Evolutionary conservation across 2,329 filamentous ascomycete species (phyloP), one percentile per base, ranked within the genome.

Genomic region (Chrysoporthe cubensis): DNA sequence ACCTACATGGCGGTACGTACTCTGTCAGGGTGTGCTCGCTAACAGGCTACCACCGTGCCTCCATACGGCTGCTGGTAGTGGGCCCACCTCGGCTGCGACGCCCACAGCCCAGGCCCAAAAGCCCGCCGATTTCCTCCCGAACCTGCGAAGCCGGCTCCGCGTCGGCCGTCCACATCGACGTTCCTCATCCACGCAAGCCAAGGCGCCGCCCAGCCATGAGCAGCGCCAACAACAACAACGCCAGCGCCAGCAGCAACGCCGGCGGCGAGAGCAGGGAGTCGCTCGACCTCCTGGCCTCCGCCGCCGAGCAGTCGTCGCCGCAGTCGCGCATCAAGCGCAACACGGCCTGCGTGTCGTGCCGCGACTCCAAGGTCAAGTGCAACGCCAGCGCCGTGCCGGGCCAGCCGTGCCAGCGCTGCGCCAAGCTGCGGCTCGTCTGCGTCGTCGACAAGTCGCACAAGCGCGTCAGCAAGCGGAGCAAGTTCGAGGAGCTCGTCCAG

Each of bases 401-500:
- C 62, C 76, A 81, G 71, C 78, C 80, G 40, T 84, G 82, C 65
- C 79, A 81, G 68, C 78, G 82, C 59, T 84, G 82, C 69, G 74
- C 78, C 67, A 84, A 83, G 75, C 74, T 83, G 34, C 74, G 79
- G 50, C 74, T 82, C 42, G 72, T 77, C 21, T 84, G 82, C 64
- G 78, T 83, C 13, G 80, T 84, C 42, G 81, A 84, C 71, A 83
- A 81, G 72, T 77, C 78, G 61, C 82, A 84, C 68, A 84, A 83
- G 74, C 77, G 82, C 69, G 77, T 81, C 52, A 83, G 81, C 4
- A 80, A 79, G 68, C 73, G 80, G 59, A 87, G 85, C 72, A 87
- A 87, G 73, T 77, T 87, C 3, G 85, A 87, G 70, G 82, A 85
- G 69, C 77, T 87, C 4, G 84, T 83, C 62, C 82, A 84, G 69